Evolutionary conservation across 129 eudicot genomes (phyloP).

Genomic region (Pulicaria dysenterica): DNA sequence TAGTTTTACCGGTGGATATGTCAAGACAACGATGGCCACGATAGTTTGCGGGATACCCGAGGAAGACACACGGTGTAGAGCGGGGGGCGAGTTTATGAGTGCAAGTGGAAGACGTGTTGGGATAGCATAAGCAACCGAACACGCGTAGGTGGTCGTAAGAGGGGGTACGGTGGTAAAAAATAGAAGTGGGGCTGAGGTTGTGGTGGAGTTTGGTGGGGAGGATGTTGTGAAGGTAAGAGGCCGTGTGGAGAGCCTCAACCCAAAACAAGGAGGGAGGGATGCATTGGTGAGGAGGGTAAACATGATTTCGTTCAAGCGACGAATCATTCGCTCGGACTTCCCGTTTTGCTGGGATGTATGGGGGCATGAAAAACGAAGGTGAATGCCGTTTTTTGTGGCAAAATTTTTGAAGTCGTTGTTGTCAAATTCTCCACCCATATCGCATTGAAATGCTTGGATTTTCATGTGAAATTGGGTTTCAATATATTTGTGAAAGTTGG

Average conservation of each 20-base stretch:
- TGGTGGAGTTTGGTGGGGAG: too few relatives aligned
- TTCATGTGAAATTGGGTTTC: too few relatives aligned
- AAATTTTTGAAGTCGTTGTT: too few relatives aligned
- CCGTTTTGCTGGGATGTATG: too few relatives aligned
- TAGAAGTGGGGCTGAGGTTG: background rate
- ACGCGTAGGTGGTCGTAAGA: conserved; percentile 1
- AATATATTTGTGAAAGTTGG: too few relatives aligned
- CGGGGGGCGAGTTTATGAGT: conserved; percentile 10
- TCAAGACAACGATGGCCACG: conserved; percentile 18
- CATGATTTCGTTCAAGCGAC: background rate
- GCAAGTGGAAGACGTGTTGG: background rate
- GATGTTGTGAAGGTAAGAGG: too few relatives aligned
- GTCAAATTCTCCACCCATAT: too few relatives aligned
- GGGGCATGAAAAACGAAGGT: too few relatives aligned
- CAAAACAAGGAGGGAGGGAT: background rate
- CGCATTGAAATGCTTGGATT: too few relatives aligned
- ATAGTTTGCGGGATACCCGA: background rate
- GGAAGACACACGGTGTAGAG: background rate
- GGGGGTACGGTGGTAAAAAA: background rate
- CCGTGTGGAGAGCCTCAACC: background rate
- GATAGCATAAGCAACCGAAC: conserved; percentile 1
- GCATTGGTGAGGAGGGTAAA: too few relatives aligned
- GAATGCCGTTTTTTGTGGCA: too few relatives aligned
- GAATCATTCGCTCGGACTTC: background rate
- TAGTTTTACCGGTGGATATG: background rate